These are phyloP conservation scores for Phytomonas sp. DNA, from an alignment of 208 protist species.

Conservation along the genomic window DNA sequence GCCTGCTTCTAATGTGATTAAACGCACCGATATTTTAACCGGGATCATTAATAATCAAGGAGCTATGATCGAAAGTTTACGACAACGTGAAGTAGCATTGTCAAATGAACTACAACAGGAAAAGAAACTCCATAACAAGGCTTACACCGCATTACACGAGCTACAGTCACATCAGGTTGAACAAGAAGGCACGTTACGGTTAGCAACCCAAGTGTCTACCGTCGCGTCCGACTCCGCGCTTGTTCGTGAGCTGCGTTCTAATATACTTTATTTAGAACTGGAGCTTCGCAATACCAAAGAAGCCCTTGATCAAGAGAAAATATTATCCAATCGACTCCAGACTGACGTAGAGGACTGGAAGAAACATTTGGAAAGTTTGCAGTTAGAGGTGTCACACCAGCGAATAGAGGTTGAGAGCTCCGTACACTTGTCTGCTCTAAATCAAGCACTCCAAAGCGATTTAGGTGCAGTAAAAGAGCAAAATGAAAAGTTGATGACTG, in stretches of 20 bases:
- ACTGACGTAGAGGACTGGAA: conserved; percentile 56
- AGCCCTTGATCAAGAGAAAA: conserved; percentile 50
- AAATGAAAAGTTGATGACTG: conserved; percentile 73
- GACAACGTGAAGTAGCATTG: conserved; percentile 60
- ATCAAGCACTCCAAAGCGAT: conserved; percentile 49
- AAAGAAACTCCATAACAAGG: conserved; percentile 20
- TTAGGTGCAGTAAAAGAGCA: conserved; percentile 63
- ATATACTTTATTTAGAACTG: conserved; percentile 39
- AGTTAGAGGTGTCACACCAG: conserved; percentile 42
- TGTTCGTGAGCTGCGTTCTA: conserved; percentile 55
- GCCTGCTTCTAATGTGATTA: conserved; percentile 5
- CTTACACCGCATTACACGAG: conserved; percentile 42
- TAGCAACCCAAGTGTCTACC: conserved; percentile 27
- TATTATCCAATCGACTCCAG: conserved; percentile 30
- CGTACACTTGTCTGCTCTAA: conserved; percentile 44
- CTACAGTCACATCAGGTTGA: conserved; percentile 33
- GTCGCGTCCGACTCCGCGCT: conserved; percentile 26
- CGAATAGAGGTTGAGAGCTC: conserved; percentile 50
- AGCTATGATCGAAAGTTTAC: conserved; percentile 69
- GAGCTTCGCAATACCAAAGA: conserved; percentile 39
- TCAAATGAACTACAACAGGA: conserved; percentile 49
- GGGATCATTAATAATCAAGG: conserved; percentile 61
- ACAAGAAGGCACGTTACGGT: conserved; percentile 45
- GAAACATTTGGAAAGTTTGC: conserved; percentile 39
- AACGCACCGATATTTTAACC: conserved; percentile 27